Evolutionary conservation across 2,329 filamentous ascomycete genomes (phyloP), one percentile per base, ranked within the genome.

Genomic region (Aspergillus versicolor): DNA sequence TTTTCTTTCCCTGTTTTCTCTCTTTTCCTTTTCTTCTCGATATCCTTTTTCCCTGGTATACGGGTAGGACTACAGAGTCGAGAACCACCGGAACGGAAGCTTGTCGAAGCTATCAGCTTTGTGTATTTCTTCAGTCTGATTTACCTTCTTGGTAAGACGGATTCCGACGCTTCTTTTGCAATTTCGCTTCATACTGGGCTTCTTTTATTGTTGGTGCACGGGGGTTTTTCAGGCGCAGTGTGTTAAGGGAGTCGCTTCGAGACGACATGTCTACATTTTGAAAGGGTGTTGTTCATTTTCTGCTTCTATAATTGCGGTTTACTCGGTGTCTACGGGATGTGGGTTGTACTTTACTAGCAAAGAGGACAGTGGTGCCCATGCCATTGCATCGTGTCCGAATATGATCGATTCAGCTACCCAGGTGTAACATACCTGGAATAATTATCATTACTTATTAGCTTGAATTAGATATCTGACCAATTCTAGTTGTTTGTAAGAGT

Each of bases 191-290:
- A 37, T n/a, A 37, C 34, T n/a, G 5, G 34, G 34, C 5, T n/a
- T 42, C 38, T 38, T 40, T 46, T 15, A 30, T 17, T 30, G 43
- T 47, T 32, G 37, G 52, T 42, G 42, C 37, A 54, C 42, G 48
- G 19, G 47, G 24, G 9, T 30, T 58, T 46, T 24, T 51, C 46
- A 58, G 60, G 59, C 58, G 55, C 47, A 41, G 52, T 48, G 44
- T 44, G 43, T 46, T 60, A 55, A 19, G 60, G 60, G 61, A 60
- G 61, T 62, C 52, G 34, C 49, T n/a, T 47, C 46, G 37, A 42
- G 47, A 52, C 13, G 40, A 13, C 42, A 13, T 44, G 40, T 42
- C 19, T 42, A 17, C 9, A 21, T 42, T 8, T 9, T 47, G 27
- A 19, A 15, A 34, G n/a, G 27, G n/a, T 21, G 32, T 34, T 47